Base-by-base conservation (phyloP, 2,329 filamentous ascomycete genomes). In the Fusarium setosum region DNA sequence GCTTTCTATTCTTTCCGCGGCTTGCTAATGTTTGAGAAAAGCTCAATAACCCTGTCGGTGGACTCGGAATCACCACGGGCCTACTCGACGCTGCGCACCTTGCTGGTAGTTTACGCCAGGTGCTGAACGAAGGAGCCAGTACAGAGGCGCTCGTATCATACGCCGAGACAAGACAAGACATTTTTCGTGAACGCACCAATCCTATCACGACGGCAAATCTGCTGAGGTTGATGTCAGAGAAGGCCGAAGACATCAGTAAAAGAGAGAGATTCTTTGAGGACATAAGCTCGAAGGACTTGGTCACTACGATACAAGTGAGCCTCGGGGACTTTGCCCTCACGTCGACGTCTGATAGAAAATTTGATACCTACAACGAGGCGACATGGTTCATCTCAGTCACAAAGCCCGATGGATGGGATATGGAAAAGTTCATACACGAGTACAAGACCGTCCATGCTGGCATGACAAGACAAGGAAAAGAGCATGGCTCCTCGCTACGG, bases 401-500 rank as follows among this genome's bases (percentile, higher is more conserved):
- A 13, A 49, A 49, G 9, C 45, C 45, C 31, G 18, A 49, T 35
- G 31, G 29, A 21, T 49, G 31, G 31, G 12, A n/a, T 23, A 35
- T 35, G 18, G 45, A 49, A 35, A 49, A 17, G 31, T 49, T 49
- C 20, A 35, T 23, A 35, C 45, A 49, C 31, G 45, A 49, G 31
- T 49, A 49, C 31, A 49, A 49, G 31, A 49, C 45, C 17, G 45
- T 49, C 12, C 31, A 49, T 49, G 45, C 45, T 23, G 45, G 45
- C 18, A 49, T 49, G 20, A 35, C 45, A 10, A 49, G 18, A 23
- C 11, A 35, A 23, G 45, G 31, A 35, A 49, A 35, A 23, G 18
- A 35, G 29, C 17, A 49, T 17, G 31, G 45, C 31, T 49, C 45
- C 9, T 23, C 18, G 31, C 13, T 49, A n/a, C 20, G 18, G 21